phyloP scores from a whole-genome alignment of 352 stramenopile genomes.

The Sclerospora graminicola region DNA sequence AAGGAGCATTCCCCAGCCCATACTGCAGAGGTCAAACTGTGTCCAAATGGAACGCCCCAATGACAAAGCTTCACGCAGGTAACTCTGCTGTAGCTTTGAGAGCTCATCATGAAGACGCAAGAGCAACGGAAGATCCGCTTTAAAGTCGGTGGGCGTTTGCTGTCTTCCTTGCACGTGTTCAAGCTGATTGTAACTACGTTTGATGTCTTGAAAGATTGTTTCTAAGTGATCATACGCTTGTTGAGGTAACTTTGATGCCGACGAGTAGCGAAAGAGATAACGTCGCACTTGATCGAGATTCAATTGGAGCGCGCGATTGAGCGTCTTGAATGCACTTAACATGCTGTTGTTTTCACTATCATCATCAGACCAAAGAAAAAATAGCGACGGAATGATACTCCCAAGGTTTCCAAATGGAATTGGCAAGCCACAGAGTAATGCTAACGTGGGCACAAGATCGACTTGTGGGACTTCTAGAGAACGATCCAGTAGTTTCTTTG shows the following conservation, averaged over 20 bases:
- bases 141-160: neutral
- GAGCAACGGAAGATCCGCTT: slow-evolving; percentile 21
- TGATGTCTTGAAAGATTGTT: slow-evolving; percentile 30
- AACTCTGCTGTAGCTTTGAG: slow-evolving; percentile 30
- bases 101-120: slow-evolving; percentile 30
- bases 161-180: slow-evolving; percentile 6
- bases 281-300: slow-evolving; percentile 81
- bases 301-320: slow-evolving; percentile 63
- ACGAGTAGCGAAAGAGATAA: slow-evolving; percentile 62
- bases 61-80: slow-evolving; percentile 52
- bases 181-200: slow-evolving; percentile 21
- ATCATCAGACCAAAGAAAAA: slow-evolving; percentile 30
- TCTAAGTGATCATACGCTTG: slow-evolving; percentile 50
- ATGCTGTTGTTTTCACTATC: slow-evolving; percentile 2
- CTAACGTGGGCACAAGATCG: slow-evolving; percentile 94
- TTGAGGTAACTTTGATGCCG: slow-evolving; percentile 51
- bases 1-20: slow-evolving; percentile 54
- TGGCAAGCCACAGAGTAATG: slow-evolving; percentile 88
- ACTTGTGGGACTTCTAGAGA: slow-evolving; percentile 83
- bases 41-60: slow-evolving; percentile 78
- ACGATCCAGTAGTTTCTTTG: slow-evolving; percentile 14
- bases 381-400: slow-evolving; percentile 86
- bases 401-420: slow-evolving; percentile 96
- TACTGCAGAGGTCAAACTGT: slow-evolving; percentile 76
- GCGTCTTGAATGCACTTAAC: slow-evolving; percentile 23